phyloP scores from a whole-genome alignment of 768 basidiomycete species.

The Lyophyllum decastes region DNA sequence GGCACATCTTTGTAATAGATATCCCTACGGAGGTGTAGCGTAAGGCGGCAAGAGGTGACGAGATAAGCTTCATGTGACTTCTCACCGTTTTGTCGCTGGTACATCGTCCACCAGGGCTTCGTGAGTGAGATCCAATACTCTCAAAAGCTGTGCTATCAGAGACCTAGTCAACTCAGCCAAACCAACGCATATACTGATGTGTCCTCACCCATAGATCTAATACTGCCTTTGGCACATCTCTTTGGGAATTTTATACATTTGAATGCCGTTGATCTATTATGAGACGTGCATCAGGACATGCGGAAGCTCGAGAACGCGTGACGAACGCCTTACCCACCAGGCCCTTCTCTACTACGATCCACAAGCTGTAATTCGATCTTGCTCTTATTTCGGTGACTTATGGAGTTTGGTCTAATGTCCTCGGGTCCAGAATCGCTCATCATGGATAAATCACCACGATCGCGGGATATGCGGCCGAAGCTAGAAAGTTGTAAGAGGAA shows the following conservation, averaged over 20 bases:
- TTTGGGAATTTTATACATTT: constrained; percentile 36
- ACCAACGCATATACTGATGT: constrained; percentile 10
- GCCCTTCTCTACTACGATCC: constrained; percentile 30
- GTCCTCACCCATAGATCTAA: constrained; percentile 39
- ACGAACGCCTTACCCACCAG: constrained; percentile 26
- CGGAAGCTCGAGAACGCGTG: neutral
- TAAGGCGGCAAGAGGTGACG: constrained; percentile 14
- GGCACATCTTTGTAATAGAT: constrained; percentile 85
- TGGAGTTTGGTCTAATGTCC: constrained; percentile 1
- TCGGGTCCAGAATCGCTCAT: constrained; percentile 15
- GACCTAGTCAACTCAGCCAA: neutral
- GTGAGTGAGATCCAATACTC: constrained; percentile 68
- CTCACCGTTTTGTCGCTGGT: constrained; percentile 66
- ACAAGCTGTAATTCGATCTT: constrained; percentile 36
- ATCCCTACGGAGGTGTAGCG: constrained; percentile 70
- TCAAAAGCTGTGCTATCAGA: constrained; percentile 64
- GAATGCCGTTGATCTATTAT: constrained; percentile 4
- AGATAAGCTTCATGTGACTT: neutral
- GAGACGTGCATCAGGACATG: constrained; percentile 9
- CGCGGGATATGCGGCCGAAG: constrained; percentile 15
- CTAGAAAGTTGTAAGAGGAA: constrained; percentile 37
- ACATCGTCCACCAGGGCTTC: constrained; percentile 57
- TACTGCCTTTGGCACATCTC: constrained; percentile 36
- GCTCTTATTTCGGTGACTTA: constrained; percentile 17
- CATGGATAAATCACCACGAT: neutral